These are phyloP conservation scores for Pholiota adiposa DNA, from an alignment of 1,284 basidiomycete species.

Conservation along the genomic window DNA sequence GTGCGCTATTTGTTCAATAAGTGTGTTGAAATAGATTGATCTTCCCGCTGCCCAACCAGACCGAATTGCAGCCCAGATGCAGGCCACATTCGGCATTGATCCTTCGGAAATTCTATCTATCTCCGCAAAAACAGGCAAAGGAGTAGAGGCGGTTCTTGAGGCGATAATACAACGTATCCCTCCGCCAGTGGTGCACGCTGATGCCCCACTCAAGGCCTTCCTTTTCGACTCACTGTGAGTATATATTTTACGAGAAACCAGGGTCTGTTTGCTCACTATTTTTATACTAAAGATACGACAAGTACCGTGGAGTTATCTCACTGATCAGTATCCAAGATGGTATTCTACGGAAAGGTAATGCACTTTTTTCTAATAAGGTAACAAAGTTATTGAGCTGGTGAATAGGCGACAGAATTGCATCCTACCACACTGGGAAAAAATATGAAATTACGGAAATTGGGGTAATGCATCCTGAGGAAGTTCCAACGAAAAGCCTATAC, in stretches of 20 bases:
- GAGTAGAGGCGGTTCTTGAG: slow-evolving; percentile 75
- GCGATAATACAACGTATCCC: slow-evolving; percentile 87
- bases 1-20: slow-evolving; percentile 4
- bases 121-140: slow-evolving; percentile 92
- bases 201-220: slow-evolving; percentile 78
- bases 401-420: slow-evolving; percentile 87
- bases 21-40: slow-evolving; percentile 66
- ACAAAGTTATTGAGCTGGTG: slow-evolving; percentile 8
- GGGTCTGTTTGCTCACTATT: slow-evolving; percentile 11
- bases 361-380: not conserved
- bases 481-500: slow-evolving; percentile 68
- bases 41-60: slow-evolving; percentile 86
- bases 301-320: slow-evolving; percentile 96
- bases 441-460: slow-evolving; percentile 95
- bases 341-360: slow-evolving; percentile 62
- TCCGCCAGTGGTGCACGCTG: slow-evolving; percentile 59
- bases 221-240: slow-evolving; percentile 92
- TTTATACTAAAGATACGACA: slow-evolving; percentile 76
- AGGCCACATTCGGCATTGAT: slow-evolving; percentile 80
- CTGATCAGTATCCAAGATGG: slow-evolving; percentile 82
- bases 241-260: slow-evolving; percentile 1
- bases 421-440: slow-evolving; percentile 85
- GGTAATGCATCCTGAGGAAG: slow-evolving; percentile 91
- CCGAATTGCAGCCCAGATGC: slow-evolving; percentile 80
- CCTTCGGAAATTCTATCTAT: slow-evolving; percentile 76